phyloP scores from a whole-genome alignment of 2,329 filamentous ascomycete species.

The Calonectria hawksworthii region DNA sequence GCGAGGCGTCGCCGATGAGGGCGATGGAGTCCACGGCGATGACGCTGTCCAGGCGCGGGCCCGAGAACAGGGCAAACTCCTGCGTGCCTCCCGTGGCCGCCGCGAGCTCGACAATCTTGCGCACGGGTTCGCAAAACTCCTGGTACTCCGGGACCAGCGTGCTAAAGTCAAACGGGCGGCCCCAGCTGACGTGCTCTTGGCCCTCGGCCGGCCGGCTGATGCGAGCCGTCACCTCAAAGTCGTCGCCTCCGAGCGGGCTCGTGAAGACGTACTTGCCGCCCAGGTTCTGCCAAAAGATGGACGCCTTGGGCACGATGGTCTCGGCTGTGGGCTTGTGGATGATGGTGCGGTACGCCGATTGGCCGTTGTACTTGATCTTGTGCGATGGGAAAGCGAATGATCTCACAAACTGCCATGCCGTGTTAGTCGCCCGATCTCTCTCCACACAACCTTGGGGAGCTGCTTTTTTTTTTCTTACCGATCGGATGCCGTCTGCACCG shows the following conservation, averaged over 20 bases:
- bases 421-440: neutral
- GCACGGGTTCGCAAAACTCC: constrained; percentile 50
- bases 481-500: constrained; percentile 67
- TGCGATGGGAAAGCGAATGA: constrained; percentile 58
- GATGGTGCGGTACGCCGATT: constrained; percentile 51
- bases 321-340: constrained; percentile 42
- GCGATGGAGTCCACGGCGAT: constrained; percentile 51
- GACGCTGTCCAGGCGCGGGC: constrained; percentile 46
- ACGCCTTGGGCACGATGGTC: constrained; percentile 45
- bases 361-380: constrained; percentile 59
- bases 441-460: neutral
- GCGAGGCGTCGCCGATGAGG: constrained; percentile 68
- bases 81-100: constrained; percentile 43
- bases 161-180: constrained; percentile 40
- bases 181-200: constrained; percentile 49
- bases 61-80: constrained; percentile 50
- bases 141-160: constrained; percentile 41
- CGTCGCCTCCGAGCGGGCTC: constrained; percentile 49
- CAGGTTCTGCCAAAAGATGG: constrained; percentile 51
- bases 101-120: constrained; percentile 45
- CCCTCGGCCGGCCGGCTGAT: constrained; percentile 34
- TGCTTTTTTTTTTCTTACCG: constrained; percentile 52
- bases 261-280: constrained; percentile 50
- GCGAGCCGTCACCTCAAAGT: constrained; percentile 51
- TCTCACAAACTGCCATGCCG: constrained; percentile 53